Evolutionary conservation across 192 early-diverging fungal species (phyloP).

Genomic region (Radiomyces spectabilis): DNA sequence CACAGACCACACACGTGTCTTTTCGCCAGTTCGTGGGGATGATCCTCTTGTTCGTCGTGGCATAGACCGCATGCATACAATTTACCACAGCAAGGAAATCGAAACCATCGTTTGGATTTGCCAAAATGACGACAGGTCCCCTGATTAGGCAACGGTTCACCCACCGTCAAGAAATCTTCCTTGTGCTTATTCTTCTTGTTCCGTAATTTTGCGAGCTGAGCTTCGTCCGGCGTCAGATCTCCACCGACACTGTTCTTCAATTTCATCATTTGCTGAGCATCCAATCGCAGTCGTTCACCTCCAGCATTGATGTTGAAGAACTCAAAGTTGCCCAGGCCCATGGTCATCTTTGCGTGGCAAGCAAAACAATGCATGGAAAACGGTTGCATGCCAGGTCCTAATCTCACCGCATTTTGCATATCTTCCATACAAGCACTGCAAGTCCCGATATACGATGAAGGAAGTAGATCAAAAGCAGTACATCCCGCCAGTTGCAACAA

Average conservation of each 20-base stretch:
- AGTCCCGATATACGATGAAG: constrained; percentile 57
- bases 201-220: too few relatives aligned
- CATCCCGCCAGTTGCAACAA: constrained; percentile 69
- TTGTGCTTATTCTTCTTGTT: constrained; percentile 44
- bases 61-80: constrained; percentile 79
- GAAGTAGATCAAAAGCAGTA: constrained; percentile 63
- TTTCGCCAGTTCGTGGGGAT: constrained; percentile 56
- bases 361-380: constrained; percentile 27
- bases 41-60: constrained; percentile 72
- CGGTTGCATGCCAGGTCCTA: constrained; percentile 34
- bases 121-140: constrained; percentile 81
- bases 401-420: constrained; percentile 32
- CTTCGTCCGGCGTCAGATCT: too few relatives aligned
- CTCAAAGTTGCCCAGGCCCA: constrained; percentile 43
- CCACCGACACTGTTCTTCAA: too few relatives aligned
- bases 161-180: constrained; percentile 55
- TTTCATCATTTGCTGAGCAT: constrained; percentile 11
- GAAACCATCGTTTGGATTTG: constrained; percentile 86
- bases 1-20: constrained; percentile 84
- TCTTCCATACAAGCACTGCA: constrained; percentile 62
- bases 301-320: constrained; percentile 40
- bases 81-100: constrained; percentile 87
- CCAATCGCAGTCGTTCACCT: constrained; percentile 10
- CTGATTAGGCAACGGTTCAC: constrained; percentile 65
- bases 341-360: constrained; percentile 38